Percentiles rank a stretch among this genome's conserved stretches.
Evolutionary conservation across 208 protist species (phyloP).

Genomic region (Trichomonas gallinae): DNA sequence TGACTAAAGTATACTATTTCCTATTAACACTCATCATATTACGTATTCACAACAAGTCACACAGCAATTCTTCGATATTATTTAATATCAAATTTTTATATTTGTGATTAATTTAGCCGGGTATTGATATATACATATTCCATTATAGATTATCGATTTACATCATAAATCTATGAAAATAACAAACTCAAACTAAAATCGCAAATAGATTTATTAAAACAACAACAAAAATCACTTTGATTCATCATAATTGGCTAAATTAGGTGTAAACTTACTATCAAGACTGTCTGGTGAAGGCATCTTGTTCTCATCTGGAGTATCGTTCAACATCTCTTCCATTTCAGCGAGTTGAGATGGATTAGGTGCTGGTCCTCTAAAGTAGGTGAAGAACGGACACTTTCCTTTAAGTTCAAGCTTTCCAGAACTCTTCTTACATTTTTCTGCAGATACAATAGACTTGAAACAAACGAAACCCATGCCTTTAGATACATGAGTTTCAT

Average conservation of each 20-base stretch:
- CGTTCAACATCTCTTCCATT: not conserved
- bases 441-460: not conserved
- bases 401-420: not conserved
- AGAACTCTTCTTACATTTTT: not conserved
- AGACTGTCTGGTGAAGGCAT: not conserved
- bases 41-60: too few relatives aligned
- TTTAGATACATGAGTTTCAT: not conserved
- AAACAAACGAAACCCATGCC: not conserved
- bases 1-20: too few relatives aligned
- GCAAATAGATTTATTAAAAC: not conserved
- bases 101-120: too few relatives aligned
- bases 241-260: not conserved
- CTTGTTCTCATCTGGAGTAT: not conserved
- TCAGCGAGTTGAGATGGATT: not conserved
- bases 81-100: too few relatives aligned
- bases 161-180: too few relatives aligned
- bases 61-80: too few relatives aligned
- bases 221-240: not conserved
- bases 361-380: not conserved
- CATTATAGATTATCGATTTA: too few relatives aligned
- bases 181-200: not conserved
- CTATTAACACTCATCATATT: too few relatives aligned
- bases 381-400: not conserved
- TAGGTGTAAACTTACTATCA: not conserved
- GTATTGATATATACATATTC: too few relatives aligned